A percentile compares a stretch with the other conserved stretches of the same genome.
Evolutionary conservation across 106 monocot species (phyloP).

Genomic region (Vanilla planifolia): DNA sequence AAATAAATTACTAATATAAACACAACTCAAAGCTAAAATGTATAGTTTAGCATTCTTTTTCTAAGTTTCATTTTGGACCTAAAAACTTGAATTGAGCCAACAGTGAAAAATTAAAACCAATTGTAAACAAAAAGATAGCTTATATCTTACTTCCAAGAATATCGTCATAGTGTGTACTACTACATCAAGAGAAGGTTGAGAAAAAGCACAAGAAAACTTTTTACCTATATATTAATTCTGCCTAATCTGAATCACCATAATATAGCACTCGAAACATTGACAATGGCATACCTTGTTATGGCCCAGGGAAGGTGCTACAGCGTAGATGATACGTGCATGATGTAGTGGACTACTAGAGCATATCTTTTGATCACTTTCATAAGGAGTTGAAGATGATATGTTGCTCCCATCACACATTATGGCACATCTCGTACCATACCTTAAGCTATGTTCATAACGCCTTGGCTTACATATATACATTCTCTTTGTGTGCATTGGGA

Average conservation of each 20-base stretch:
- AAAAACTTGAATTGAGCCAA: not conserved
- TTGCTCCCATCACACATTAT: conserved; percentile 3
- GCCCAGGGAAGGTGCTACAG: conserved; percentile 74
- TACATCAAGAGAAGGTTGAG: not conserved
- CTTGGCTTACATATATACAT: conserved; percentile 15
- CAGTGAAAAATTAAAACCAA: not conserved
- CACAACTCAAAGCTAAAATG: no score
- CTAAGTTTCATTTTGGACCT: no score
- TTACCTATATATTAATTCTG: not conserved
- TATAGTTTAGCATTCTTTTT: no score
- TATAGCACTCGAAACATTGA: not conserved
- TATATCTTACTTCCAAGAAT: not conserved
- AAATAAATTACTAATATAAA: no score
- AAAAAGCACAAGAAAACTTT: not conserved
- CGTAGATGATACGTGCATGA: conserved; percentile 65
- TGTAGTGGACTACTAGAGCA: conserved; percentile 14
- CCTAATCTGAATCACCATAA: not conserved
- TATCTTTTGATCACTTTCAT: conserved; percentile 3
- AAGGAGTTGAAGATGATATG: conserved; percentile 4
- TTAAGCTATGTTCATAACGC: conserved; percentile 3
- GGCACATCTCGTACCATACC: conserved; percentile 18
- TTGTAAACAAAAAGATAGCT: not conserved
- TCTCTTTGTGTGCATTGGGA: conserved; percentile 2
- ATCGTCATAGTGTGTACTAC: not conserved
- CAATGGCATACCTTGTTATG: conserved; percentile 72